Percentiles rank a stretch among this genome's conserved stretches.
Evolutionary conservation across 345 rosid genomes (phyloP).

Genomic region (Eucalyptus sp.): DNA sequence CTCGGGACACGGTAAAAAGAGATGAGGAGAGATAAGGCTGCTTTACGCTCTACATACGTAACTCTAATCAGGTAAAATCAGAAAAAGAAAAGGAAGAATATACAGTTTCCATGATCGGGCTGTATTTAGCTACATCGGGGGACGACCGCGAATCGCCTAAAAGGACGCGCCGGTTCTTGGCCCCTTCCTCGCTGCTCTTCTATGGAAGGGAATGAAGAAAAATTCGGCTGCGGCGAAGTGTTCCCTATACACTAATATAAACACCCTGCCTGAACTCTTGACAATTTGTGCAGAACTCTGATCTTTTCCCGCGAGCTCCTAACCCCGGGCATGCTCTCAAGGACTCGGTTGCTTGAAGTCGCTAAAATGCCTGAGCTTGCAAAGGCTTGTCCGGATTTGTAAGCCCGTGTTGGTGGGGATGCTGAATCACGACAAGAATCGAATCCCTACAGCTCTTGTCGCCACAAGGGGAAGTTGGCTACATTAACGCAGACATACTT

Average conservation of each 20-base stretch:
- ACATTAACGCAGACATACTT: constrained; percentile 1
- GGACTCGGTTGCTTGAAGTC: neutral
- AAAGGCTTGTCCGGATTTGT: neutral
- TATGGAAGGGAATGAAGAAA: neutral
- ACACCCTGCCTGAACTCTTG: neutral
- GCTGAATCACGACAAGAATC: constrained; percentile 64
- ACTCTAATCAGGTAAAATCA: neutral
- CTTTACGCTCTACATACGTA: neutral
- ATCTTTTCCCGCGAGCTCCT: neutral
- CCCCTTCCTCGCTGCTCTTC: neutral
- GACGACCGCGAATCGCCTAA: neutral
- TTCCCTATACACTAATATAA: neutral
- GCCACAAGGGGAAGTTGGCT: constrained; percentile 41
- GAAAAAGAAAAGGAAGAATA: neutral
- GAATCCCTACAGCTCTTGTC: constrained; percentile 31
- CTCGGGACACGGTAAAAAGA: neutral
- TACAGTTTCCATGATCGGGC: neutral
- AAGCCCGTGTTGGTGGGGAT: constrained; percentile 31
- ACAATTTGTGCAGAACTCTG: neutral
- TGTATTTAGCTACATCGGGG: neutral
- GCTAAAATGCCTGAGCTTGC: neutral
- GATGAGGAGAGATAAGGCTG: neutral
- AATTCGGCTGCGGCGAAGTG: neutral
- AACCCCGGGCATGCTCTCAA: neutral
- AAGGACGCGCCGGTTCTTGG: neutral